These are phyloP conservation scores for Bipolaris zeicola DNA, from an alignment of 2,329 filamentous ascomycete species.

Conservation along the genomic window DNA sequence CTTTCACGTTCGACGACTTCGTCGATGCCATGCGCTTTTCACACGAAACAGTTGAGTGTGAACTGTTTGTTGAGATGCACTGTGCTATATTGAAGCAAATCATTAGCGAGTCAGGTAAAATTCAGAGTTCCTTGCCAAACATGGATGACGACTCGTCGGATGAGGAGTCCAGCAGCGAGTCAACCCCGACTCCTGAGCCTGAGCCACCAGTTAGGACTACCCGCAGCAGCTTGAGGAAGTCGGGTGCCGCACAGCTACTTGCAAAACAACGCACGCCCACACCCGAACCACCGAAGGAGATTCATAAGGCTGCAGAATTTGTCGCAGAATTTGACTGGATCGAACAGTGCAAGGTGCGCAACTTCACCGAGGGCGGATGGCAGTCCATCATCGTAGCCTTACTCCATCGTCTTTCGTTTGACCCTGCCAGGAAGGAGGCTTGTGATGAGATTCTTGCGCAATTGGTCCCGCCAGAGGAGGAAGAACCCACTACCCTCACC, in stretches of 20 bases:
- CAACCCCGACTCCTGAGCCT: conserved; percentile 62
- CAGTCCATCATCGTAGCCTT: conserved; percentile 86
- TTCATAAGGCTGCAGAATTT: conserved; percentile 76
- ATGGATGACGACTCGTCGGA: conserved; percentile 55
- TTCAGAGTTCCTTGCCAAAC: conserved; percentile 79
- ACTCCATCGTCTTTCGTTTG: conserved; percentile 81
- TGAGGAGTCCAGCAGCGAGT: conserved; percentile 60
- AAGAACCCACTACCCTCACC: conserved; percentile 76
- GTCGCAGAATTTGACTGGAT: conserved; percentile 81
- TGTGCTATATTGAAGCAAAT: conserved; percentile 89
- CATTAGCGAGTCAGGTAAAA: conserved; percentile 77
- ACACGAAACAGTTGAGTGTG: conserved; percentile 74
- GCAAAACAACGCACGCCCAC: conserved; percentile 47
- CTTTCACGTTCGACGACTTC: conserved; percentile 97
- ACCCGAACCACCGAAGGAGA: conserved; percentile 42
- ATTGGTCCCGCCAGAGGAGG: conserved; percentile 76
- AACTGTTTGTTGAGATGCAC: conserved; percentile 88
- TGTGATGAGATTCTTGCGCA: conserved; percentile 81
- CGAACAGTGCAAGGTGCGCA: conserved; percentile 77
- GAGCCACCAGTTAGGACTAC: conserved; percentile 81
- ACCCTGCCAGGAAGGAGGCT: conserved; percentile 68
- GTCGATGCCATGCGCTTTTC: conserved; percentile 83
- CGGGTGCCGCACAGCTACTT: conserved; percentile 67
- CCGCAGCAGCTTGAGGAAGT: conserved; percentile 81
- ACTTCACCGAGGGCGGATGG: conserved; percentile 90